phyloP scores from a whole-genome alignment of 164 flowering plant species.

The Saururus chinensis region DNA sequence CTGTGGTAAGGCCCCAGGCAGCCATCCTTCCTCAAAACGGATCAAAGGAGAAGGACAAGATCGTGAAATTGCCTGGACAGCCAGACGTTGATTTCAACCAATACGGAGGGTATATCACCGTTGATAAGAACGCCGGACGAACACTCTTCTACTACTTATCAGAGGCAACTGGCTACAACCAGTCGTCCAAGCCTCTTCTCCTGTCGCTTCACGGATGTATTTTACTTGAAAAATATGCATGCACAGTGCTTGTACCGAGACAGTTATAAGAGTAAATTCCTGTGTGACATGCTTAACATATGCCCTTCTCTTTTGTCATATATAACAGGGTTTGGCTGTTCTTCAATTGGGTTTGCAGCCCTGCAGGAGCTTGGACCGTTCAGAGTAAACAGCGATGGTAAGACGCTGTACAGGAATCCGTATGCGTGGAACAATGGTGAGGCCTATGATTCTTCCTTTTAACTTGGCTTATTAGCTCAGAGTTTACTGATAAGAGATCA shows the following conservation, averaged over 20 bases:
- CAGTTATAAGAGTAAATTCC: too few species aligned
- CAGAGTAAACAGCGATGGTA: slow-evolving; percentile 51
- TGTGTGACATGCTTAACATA: not conserved
- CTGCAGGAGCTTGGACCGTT: too few species aligned
- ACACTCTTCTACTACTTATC: slow-evolving; percentile 61
- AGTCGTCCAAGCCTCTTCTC: too few species aligned
- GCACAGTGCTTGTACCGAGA: too few species aligned
- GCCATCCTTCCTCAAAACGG: slow-evolving; percentile 19
- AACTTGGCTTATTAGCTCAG: not conserved
- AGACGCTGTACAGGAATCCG: too few species aligned
- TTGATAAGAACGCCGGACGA: slow-evolving; percentile 36
- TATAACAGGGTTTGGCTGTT: slow-evolving; percentile 88
- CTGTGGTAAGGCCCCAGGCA: too few species aligned
- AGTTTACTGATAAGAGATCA: not conserved
- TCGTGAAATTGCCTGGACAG: slow-evolving; percentile 26
- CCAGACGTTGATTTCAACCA: too few species aligned
- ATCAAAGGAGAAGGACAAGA: slow-evolving; percentile 43
- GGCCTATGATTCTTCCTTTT: not conserved
- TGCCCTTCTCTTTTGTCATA: not conserved
- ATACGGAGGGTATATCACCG: slow-evolving; percentile 71
- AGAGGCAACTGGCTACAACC: slow-evolving; percentile 27
- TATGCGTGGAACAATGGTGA: slow-evolving; percentile 67
- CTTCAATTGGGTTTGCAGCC: slow-evolving; percentile 76
- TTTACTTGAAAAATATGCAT: too few species aligned
- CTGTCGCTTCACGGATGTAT: too few species aligned